phyloP scores from a whole-genome alignment of 2,329 filamentous ascomycete species.

The Pyricularia pennisetigena region DNA sequence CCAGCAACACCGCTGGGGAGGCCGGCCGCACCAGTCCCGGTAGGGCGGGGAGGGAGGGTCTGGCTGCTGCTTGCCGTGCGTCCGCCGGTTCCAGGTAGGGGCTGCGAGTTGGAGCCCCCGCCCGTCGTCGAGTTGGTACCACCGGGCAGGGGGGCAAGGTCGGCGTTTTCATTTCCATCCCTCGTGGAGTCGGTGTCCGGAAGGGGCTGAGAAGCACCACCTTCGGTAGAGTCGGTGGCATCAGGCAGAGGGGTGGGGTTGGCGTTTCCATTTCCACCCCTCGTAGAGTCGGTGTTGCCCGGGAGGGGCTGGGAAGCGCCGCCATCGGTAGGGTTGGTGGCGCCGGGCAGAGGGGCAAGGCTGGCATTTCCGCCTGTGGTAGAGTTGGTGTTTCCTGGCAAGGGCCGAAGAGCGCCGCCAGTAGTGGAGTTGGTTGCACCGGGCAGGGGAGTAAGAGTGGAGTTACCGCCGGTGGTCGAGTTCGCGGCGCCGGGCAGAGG shows the following conservation, averaged over 20 bases:
- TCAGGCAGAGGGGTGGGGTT: neutral
- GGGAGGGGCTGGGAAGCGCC: neutral
- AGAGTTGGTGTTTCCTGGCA: neutral
- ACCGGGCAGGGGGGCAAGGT: neutral
- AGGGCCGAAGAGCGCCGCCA: no score
- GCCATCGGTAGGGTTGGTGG: neutral
- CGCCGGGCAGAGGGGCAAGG: neutral
- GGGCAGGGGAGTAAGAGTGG: no score
- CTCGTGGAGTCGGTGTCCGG: neutral
- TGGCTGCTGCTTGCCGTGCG: neutral
- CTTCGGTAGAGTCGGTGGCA: neutral
- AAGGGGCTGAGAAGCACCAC: neutral
- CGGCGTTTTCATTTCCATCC: neutral
- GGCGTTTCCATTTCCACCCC: neutral
- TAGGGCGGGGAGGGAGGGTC: neutral
- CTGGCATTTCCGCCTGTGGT: neutral
- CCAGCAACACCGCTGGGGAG: neutral
- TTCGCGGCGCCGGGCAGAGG: no score
- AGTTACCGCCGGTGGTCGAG: no score
- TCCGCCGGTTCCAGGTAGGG: neutral
- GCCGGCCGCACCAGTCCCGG: neutral
- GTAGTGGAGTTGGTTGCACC: no score
- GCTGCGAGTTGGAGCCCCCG: neutral
- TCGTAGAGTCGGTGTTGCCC: neutral
- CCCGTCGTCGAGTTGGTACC: neutral